Evolutionary conservation across 176 grass and related monocot species (phyloP).

Genomic region (Thalia dealbata): DNA sequence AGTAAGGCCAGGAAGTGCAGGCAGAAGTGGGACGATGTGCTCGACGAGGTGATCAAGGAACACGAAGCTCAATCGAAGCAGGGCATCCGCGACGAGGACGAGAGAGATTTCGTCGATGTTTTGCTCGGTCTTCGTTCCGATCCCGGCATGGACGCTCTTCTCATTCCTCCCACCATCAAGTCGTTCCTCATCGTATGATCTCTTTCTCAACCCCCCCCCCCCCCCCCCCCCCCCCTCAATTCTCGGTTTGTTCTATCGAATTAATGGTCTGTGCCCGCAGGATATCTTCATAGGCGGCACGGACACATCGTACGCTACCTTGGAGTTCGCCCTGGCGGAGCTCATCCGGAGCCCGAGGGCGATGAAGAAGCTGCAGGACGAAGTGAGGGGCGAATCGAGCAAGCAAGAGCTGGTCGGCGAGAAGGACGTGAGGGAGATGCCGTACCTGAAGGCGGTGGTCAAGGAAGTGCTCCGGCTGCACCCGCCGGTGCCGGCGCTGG

Average conservation of each 20-base stretch:
- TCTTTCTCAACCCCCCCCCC: too few relatives aligned
- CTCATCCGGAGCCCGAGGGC: constrained; percentile 5
- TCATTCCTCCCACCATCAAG: not conserved
- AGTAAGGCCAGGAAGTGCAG: not conserved
- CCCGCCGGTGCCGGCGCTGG: constrained; percentile 27
- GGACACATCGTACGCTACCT: constrained; percentile 1
- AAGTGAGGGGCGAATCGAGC: constrained; percentile 23
- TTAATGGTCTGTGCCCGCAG: not conserved
- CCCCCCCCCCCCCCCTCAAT: too few relatives aligned
- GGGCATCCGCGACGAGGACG: not conserved
- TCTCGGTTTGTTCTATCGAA: too few relatives aligned
- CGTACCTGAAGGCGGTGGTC: constrained; percentile 25
- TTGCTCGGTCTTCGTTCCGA: constrained; percentile 1
- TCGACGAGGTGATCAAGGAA: constrained; percentile 7
- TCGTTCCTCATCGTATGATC: not conserved
- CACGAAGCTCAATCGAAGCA: constrained; percentile 9
- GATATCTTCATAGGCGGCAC: constrained; percentile 17
- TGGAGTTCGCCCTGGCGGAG: constrained; percentile 27
- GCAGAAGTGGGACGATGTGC: constrained; percentile 13
- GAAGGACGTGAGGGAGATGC: constrained; percentile 10
- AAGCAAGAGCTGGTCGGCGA: constrained; percentile 11
- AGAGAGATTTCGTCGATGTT: not conserved
- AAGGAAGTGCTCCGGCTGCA: constrained; percentile 46
- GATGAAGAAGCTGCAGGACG: constrained; percentile 22
- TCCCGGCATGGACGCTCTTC: not conserved